Evolutionary conservation across 2,329 filamentous ascomycete species (phyloP), one percentile per base, ranked within the genome.

Genomic region (Phyllosticta capitalensis): DNA sequence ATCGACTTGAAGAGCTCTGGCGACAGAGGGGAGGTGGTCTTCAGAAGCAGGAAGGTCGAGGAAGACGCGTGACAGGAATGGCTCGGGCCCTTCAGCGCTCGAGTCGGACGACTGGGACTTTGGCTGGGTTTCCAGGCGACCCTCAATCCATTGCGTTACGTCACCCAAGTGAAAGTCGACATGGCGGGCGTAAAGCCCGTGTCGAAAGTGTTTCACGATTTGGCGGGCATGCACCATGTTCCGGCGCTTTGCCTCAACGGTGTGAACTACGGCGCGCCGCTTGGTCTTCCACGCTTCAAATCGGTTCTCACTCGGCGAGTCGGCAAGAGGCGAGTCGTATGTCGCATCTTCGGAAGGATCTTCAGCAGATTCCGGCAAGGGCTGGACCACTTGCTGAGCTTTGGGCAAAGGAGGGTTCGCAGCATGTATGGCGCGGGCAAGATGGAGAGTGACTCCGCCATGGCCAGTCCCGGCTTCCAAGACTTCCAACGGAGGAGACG

Each of bases 401-500:
- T 71, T 67, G 0, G 80, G 78, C 5, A 80, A 74, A 3, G 77
- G 72, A 1, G 82, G 74, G 67, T 92, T 92, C 19, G 84, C 87
- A 52, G 83, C 88, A 68, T 92, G 87, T 52, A 94, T 83, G 2
- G 88, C 88, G 56, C 88, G 82, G 28, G 88, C 85, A 21, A 94
- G 78, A 67, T 92, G 83, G 4, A 94, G 73, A 0, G 89, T 92
- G 61, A 94, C 73, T 33, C 86, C 85, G 61, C 89, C 90, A 77
- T 92, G 88, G n/a, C 89, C 90, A 3, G 89, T 94, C 17, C 90
- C 89, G 53, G 89, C 89, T 72, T 94, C 90, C 56, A 94, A 84
- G 52, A 94, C 88, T 68, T 92, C 87, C 12, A 92, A 71, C 0
- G 79, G 81, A 9, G 76, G 71, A 55, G 62, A 48, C 14, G 49